phyloP scores from a whole-genome alignment of 1,284 basidiomycete genomes.

The Xerocomus subilludens region DNA sequence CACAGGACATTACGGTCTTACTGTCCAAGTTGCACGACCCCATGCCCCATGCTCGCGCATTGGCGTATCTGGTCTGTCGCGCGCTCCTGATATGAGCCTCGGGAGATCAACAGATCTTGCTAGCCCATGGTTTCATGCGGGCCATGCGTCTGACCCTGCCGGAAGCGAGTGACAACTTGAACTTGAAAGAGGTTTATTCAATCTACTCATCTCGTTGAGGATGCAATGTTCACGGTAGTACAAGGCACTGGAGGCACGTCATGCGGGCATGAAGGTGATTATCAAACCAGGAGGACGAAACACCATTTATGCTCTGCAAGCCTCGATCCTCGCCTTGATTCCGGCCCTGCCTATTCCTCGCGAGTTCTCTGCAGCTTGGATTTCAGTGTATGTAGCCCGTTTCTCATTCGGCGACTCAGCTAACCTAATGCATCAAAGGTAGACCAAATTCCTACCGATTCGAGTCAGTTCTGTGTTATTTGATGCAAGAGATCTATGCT shows the following conservation, averaged over 20 bases:
- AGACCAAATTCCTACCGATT: conserved; percentile 38
- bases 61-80: conserved; percentile 70
- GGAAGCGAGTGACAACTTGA: conserved; percentile 57
- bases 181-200: conserved; percentile 59
- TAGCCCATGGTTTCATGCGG: conserved; percentile 63
- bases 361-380: conserved; percentile 59
- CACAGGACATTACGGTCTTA: conserved; percentile 56
- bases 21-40: conserved; percentile 63
- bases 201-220: neutral
- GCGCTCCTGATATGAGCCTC: conserved; percentile 66
- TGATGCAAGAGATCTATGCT: conserved; percentile 72
- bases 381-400: conserved; percentile 39
- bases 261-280: conserved; percentile 62
- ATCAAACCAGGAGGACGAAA: conserved; percentile 69
- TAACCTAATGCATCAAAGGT: conserved; percentile 22
- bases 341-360: conserved; percentile 61
- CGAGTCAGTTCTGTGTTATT: conserved; percentile 62
- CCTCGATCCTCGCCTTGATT: conserved; percentile 64
- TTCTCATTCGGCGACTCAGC: neutral
- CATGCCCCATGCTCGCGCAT: conserved; percentile 64
- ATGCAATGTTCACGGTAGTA: conserved; percentile 17
- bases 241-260: conserved; percentile 59
- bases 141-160: conserved; percentile 61
- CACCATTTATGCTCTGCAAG: conserved; percentile 67
- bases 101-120: conserved; percentile 67